These are phyloP conservation scores for Ramaria sp. DNA, from an alignment of 768 basidiomycete genomes.

Conservation along the genomic window DNA sequence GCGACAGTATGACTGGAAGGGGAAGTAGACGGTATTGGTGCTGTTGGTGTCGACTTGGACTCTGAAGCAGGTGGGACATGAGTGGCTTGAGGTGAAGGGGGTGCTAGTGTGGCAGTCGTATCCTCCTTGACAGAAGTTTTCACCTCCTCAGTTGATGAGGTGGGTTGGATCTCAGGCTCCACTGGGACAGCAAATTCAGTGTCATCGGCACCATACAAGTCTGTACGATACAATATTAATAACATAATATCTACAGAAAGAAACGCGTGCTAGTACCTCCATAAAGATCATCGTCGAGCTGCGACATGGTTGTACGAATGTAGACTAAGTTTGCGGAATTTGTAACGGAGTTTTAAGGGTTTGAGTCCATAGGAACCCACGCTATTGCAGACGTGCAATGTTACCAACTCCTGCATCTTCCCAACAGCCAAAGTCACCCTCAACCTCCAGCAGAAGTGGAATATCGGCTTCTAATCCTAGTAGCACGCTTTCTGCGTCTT, in stretches of 20 bases:
- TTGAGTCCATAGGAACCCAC: neutral
- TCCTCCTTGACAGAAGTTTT: conserved; percentile 17
- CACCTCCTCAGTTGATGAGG: conserved; percentile 13
- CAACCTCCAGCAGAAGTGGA: neutral
- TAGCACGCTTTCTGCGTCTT: neutral
- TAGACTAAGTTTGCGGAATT: neutral
- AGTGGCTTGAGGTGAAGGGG: conserved; percentile 1
- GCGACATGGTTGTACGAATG: conserved; percentile 34
- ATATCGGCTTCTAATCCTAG: neutral
- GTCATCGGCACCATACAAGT: conserved; percentile 60
- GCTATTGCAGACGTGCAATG: neutral
- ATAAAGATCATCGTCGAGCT: conserved; percentile 84
- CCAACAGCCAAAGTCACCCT: conserved; percentile 4
- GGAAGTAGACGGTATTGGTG: conserved; percentile 1
- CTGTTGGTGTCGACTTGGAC: neutral
- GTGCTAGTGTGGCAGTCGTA: conserved; percentile 12
- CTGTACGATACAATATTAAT: conserved; percentile 23
- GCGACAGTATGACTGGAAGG: neutral
- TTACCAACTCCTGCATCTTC: conserved; percentile 5
- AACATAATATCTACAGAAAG: neutral
- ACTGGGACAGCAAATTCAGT: conserved; percentile 43
- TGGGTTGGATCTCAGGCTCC: conserved; percentile 18
- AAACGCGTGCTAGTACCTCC: conserved; percentile 40
- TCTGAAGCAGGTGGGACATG: conserved; percentile 3
- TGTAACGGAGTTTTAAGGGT: neutral